Base-by-base conservation (phyloP, 2,329 filamentous ascomycete genomes). In the Nemania bipapillata region DNA sequence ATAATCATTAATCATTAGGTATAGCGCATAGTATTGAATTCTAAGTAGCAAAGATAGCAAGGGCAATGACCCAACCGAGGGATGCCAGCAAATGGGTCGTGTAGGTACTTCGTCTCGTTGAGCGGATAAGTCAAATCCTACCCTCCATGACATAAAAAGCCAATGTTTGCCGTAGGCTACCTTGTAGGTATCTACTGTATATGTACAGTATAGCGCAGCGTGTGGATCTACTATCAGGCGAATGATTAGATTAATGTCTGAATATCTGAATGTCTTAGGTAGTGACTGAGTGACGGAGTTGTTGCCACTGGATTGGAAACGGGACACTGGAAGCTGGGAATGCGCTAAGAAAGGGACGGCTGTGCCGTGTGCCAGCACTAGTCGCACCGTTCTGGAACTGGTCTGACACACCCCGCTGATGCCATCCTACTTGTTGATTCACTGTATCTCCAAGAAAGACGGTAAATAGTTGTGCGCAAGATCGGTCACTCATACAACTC, bases 81-180 rank as follows among this genome's bases (percentile, higher is more conserved):
- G 40, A 59, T 24, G 58, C 63, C 58, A 66, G 40, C 67, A 53
- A 69, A 69, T 69, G 20, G 47, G 54, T 47, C 30, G 58, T 17
- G 52, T n/a, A n/a, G n/a, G n/a, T 52, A 56, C 47, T 56, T 40
- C 45, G 52, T 22, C 58, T 32, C 17, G 52, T 59, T 58, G 63
- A 53, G 60, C 63, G 67, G 24, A n/a, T 8, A 9, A 54, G 42
- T 4, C n/a, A 52, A 66, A 69, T 69, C 26, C 67, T 28, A 67
- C 67, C 63, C 59, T 63, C 40, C 64, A 61, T 59, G 12, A 53
- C 40, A 37, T 45, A 53, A 54, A 63, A 40, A 17, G 56, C 24
- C 50, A 53, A 5, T 53, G 17, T 32, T 11, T 20, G 26, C n/a
- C n/a, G n/a, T n/a, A n/a, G n/a, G n/a, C n/a, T n/a, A n/a, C n/a